A percentile compares a stretch with the other conserved stretches of the same genome.
These are phyloP conservation scores for Hyphodiscus hymeniophilus DNA, from an alignment of 495 filamentous ascomycete genomes.

Conservation along the genomic window DNA sequence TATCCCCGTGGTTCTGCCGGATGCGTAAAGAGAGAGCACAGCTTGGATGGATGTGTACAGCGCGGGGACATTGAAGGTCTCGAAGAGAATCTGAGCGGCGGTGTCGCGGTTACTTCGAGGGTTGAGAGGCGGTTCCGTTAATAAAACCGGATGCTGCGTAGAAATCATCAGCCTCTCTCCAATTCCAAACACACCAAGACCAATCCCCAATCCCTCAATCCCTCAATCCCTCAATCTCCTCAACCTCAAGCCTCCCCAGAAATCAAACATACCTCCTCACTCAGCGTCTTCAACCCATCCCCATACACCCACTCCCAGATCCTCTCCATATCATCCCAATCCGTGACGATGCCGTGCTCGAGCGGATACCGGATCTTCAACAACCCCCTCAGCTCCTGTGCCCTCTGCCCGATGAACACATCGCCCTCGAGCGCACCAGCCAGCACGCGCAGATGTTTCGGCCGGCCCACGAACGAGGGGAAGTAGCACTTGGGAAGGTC, in stretches of 20 bases:
- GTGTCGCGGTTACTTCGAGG: constrained; percentile 92
- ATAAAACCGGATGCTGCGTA: constrained; percentile 80
- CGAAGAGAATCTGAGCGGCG: constrained; percentile 95
- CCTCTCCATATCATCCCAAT: constrained; percentile 99
- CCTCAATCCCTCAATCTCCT: background rate
- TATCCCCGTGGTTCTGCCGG: constrained; percentile 91
- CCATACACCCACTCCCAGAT: constrained; percentile 79
- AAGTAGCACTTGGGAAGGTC: constrained; percentile 95
- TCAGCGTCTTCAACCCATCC: constrained; percentile 78
- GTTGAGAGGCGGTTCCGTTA: constrained; percentile 96
- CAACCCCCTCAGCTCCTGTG: constrained; percentile 83
- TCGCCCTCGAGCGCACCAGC: constrained; percentile 95
- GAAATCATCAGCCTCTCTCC: background rate
- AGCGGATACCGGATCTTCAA: constrained; percentile 93
- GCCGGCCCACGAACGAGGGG: constrained; percentile 94
- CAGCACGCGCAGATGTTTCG: constrained; percentile 93
- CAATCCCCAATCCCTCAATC: background rate
- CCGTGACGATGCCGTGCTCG: constrained; percentile 96
- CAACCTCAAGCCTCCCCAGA: background rate
- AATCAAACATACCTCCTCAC: constrained; percentile 67
- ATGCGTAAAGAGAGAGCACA: constrained; percentile 92
- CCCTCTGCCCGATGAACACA: constrained; percentile 88
- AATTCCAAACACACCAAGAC: background rate
- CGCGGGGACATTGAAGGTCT: constrained; percentile 97
- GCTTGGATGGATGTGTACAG: constrained; percentile 97